Evolutionary conservation across 176 grass and related monocot species (phyloP).

Genomic region (Carex pumila): DNA sequence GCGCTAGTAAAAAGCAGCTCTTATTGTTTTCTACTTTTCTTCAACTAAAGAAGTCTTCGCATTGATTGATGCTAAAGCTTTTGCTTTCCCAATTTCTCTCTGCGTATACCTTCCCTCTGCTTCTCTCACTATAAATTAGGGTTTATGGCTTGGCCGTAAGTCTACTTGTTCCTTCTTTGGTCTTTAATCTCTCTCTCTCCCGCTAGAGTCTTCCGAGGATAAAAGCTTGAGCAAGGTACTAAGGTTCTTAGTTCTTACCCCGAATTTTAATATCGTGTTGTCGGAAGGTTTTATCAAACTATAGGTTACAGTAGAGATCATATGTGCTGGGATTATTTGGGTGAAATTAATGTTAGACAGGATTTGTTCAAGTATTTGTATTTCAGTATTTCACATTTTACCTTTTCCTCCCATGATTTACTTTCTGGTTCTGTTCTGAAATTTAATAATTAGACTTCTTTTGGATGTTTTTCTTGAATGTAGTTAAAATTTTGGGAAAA

Average conservation of each 20-base stretch:
- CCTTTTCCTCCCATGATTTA: background rate
- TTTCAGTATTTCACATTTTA: background rate
- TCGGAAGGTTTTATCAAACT: background rate
- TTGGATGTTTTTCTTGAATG: background rate
- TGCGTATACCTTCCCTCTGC: background rate
- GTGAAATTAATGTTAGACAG: background rate
- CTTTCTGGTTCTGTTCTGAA: background rate
- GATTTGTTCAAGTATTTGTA: background rate
- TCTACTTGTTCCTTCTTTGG: background rate
- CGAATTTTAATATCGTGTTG: too few relatives aligned
- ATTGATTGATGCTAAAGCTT: background rate
- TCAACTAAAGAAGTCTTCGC: background rate
- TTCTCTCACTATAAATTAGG: background rate
- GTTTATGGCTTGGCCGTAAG: background rate
- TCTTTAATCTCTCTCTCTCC: background rate
- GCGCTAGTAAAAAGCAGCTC: background rate
- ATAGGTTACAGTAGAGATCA: background rate
- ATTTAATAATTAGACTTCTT: background rate
- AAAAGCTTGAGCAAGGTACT: background rate
- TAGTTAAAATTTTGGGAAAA: conserved; percentile 5
- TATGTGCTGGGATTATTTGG: background rate
- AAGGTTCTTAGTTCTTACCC: background rate
- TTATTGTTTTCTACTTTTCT: too few relatives aligned
- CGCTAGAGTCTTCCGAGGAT: background rate
- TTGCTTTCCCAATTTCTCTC: conserved; percentile 1